Evolutionary conservation across 2,329 filamentous ascomycete genomes (phyloP), one percentile per base, ranked within the genome.

Genomic region (Hymenoscyphus scutula): DNA sequence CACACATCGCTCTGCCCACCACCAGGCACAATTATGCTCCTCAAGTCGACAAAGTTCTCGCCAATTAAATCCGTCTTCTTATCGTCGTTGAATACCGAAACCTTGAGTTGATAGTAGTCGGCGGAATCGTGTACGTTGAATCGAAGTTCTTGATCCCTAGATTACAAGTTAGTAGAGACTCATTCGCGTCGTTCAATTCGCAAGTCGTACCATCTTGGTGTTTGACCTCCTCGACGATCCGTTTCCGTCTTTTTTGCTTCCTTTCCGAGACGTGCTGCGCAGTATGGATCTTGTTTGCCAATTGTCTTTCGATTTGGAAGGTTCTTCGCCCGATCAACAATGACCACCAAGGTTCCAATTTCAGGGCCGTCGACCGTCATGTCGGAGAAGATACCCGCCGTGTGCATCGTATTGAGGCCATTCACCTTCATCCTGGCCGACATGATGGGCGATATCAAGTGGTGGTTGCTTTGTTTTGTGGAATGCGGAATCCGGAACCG

Each of bases 271-370:
- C 95, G 84, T 34, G 92, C 93, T 41, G 95, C 95, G 77, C 93
- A 97, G 77, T 98, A 99, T 0, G 95, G 94, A 75, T 98, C 93
- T 79, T 99, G 95, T 79, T 99, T 99, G 61, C 95, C 95, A 81
- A 99, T 97, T 5, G 92, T 95, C 81, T 96, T 96, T 70, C 92
- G 82, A 78, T 99, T 99, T 58, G 95, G 95, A 69, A 99, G 80
- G 76, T 99, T 99, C 84, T 97, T 98, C 59, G 93, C 95, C 69
- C 93, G 86, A 79, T 99, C 95, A 72, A 98, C 86, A 71, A 99
- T 89, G 62, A 92, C 84, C 55, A 99, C 92, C 70, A 99, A 81
- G 1, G 93, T 98, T 69, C 95, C 95, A 72, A 99, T 97, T 64
- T 91, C 83, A 3, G 95, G 94, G 1, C 95, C 95, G 75, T 98